Conservation (phyloP, 495 filamentous ascomycete species). For the Xylaria castorea region DNA sequence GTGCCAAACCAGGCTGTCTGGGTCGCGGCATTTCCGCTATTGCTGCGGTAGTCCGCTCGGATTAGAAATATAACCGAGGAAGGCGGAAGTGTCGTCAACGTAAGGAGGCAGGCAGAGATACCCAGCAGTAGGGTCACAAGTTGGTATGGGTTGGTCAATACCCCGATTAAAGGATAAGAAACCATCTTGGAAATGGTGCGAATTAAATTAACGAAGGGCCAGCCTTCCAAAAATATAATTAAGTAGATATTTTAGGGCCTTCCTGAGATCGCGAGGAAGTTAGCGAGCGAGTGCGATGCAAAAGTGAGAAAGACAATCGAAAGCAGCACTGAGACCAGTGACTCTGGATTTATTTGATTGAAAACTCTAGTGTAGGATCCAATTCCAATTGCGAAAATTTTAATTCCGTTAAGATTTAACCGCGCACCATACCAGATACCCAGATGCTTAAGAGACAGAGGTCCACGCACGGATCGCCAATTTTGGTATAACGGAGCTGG, state of each 20-base stretch:
- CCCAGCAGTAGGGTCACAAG: conserved; percentile 7
- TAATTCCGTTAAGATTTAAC: not conserved
- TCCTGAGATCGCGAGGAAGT: not conserved
- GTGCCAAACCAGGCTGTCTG: conserved; percentile 24
- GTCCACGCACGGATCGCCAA: not conserved
- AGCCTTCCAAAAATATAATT: not conserved
- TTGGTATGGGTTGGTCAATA: conserved; percentile 9
- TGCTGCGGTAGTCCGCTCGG: conserved; percentile 13
- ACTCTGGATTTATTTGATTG: not conserved
- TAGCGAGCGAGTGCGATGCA: conserved; percentile 5
- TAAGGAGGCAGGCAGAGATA: not conserved
- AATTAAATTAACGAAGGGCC: conserved; percentile 1
- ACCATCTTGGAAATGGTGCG: conserved; percentile 3
- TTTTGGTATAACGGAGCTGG: not conserved
- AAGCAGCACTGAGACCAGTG: not conserved
- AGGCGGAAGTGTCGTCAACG: conserved; percentile 12
- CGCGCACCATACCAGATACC: conserved; percentile 1
- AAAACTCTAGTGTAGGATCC: not conserved
- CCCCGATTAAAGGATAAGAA: not conserved
- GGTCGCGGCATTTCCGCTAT: not conserved
- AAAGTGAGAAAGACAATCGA: not conserved
- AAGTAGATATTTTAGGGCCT: not conserved
- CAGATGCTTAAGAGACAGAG: not conserved
- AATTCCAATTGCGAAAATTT: conserved; percentile 7
- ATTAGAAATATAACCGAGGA: conserved; percentile 17